These are phyloP conservation scores for Dorcoceras hygrometricum DNA, from an alignment of 257 asterid species.

Conservation along the genomic window DNA sequence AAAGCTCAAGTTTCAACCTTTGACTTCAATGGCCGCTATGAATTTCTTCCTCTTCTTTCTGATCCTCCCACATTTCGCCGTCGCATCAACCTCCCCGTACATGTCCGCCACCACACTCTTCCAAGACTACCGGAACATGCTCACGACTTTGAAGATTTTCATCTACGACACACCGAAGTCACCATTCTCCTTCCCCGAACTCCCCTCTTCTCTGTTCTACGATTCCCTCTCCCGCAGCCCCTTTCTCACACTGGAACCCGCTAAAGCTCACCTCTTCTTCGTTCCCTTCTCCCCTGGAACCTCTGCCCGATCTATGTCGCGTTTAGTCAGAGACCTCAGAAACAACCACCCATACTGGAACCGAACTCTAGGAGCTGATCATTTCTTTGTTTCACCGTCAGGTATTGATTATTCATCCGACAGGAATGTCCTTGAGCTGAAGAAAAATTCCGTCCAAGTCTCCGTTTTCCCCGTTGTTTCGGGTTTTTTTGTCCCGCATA, in stretches of 20 bases:
- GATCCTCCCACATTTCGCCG: slow-evolving; percentile 23
- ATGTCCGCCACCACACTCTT: slow-evolving; percentile 53
- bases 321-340: slow-evolving; percentile 56
- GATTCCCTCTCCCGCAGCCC: slow-evolving; percentile 49
- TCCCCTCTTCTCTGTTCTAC: slow-evolving; percentile 58
- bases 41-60: slow-evolving; percentile 16
- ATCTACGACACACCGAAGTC: slow-evolving; percentile 42
- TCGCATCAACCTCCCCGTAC: slow-evolving; percentile 47
- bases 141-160: slow-evolving; percentile 57
- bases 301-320: slow-evolving; percentile 62
- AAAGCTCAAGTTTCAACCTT: neutral
- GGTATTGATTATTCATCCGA: slow-evolving; percentile 76
- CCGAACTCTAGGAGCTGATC: slow-evolving; percentile 93
- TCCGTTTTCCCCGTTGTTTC: slow-evolving; percentile 70
- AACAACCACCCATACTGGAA: slow-evolving; percentile 66
- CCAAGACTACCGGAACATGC: slow-evolving; percentile 64
- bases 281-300: slow-evolving; percentile 63
- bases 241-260: slow-evolving; percentile 54
- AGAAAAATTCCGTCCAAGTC: slow-evolving; percentile 78
- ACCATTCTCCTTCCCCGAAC: slow-evolving; percentile 35
- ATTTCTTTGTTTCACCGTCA: slow-evolving; percentile 56
- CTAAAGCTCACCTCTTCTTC: slow-evolving; percentile 74
- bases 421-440: slow-evolving; percentile 73
- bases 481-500: slow-evolving; percentile 74
- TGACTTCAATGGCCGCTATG: slow-evolving; percentile 34